Evolutionary conservation across 148 eudicot genomes (phyloP), one percentile per base, ranked within the genome.

Genomic region (Fagopyrum tataricum): DNA sequence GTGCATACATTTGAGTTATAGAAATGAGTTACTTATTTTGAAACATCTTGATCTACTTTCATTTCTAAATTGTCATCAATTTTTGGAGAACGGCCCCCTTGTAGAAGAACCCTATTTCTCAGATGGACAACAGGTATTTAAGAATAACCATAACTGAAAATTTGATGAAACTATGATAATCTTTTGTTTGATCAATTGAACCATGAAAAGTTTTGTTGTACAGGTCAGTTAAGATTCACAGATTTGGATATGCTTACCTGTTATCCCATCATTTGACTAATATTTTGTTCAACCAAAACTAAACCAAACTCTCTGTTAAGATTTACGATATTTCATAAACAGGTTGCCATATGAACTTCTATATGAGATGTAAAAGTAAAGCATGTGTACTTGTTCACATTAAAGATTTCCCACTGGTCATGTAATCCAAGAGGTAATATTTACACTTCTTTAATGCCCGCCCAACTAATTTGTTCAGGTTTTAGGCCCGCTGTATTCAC

Each of bases 401-500:
- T 59, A 59, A 59, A 24, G 39, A 59, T 59, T 23, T 59, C 66
- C 13, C 18, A 64, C 69, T 37, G 42, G 9, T 64, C 69, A 37
- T 64, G 69, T 13, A 64, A 64, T 37, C n/a, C 43, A 31, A 64
- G 69, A 37, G 43, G 69, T 14, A 64, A 37, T 12, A 64, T 64
- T 64, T 37, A 70, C 52, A 43, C 26, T 43, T 70, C 6, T 70
- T 70, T 18, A 70, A 43, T 70, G 72, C 72, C 6, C 24, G 1
- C 72, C 72, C 51, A 70, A 70, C 72, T 44, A 70, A 43, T 70
- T 44, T 70, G 31, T 18, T 70, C 72, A 43, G 51, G 18, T 37
- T 3, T 18, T 70, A 46, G 49, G 72, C 72, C 72, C 51, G 49
- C 72, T 39, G 44, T 67, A 70, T 70, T 70, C 31, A 70, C 52